Base-by-base conservation (phyloP, 352 stramenopile genomes). In the Phytophthora sansomeana region DNA sequence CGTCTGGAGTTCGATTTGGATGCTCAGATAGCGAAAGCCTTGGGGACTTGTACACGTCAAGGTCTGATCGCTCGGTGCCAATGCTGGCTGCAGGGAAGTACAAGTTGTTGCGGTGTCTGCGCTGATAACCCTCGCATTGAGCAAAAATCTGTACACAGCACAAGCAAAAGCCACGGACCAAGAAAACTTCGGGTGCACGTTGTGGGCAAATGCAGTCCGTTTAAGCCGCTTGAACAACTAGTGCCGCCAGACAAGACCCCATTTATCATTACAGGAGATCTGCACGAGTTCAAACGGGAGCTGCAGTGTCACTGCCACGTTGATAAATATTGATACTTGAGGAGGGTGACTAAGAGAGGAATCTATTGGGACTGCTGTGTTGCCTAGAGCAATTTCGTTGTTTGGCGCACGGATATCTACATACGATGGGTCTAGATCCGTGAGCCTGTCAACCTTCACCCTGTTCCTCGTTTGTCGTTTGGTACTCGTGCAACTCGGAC, bases 101-200 rank as follows among this genome's bases (percentile, higher is more conserved):
- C 61, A 26, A 75, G 55, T 17, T 75, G 54, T 35, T 71, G 44
- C 36, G 57, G 21, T 46, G 50, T 32, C 1, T 69, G 66, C 59
- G 35, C 28, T 4, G 28, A 35, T 33, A 50, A 30, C 7, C 6
- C 7, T 26, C 26, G 62, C 6, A 5, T 16, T 35, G 17, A 59
- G 1, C 13, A 17, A 29, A 59, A 46, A 2, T 6, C 21, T 55
- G n/a, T 30, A 11, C 49, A 63, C 17, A 30, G 29, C 41, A 17
- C 19, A 5, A 57, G 21, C 35, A 70, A 47, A 61, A 44, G 1
- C 30, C 64, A 68, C 36, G 67, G 71, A 3, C 41, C 54, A 36
- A 54, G 61, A 11, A 93, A 93, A 60, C 70, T 95, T 10, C 80
- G 84, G 11, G 81, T 95, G 26, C 87, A 95, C 56, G 69, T 95